A percentile compares a stretch with the other conserved stretches of the same genome.
phyloP scores from a whole-genome alignment of 192 early-diverging fungal species.

The Umbelopsis ramanniana region DNA sequence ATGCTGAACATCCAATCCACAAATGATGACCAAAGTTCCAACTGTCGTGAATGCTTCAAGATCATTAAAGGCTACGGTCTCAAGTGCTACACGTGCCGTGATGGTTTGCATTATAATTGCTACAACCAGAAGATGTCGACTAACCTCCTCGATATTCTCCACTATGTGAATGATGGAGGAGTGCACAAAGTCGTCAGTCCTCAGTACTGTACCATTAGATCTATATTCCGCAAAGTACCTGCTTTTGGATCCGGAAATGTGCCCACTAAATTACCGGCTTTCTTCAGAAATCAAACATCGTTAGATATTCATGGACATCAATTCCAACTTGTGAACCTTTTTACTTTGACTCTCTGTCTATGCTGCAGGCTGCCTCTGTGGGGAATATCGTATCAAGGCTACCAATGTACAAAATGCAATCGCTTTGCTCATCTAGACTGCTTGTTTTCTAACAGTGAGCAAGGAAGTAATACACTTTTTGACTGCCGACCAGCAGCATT shows the following conservation, averaged over 20 bases:
- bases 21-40: slow-evolving; percentile 13
- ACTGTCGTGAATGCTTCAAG: slow-evolving; percentile 46
- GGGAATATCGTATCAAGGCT: slow-evolving; percentile 60
- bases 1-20: slow-evolving; percentile 1
- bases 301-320: slow-evolving; percentile 42
- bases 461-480: not conserved
- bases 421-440: slow-evolving; percentile 55
- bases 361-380: slow-evolving; percentile 56
- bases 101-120: slow-evolving; percentile 55
- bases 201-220: slow-evolving; percentile 41
- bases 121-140: slow-evolving; percentile 40
- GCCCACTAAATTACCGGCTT: not conserved
- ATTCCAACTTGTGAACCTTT: slow-evolving; percentile 58
- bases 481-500: slow-evolving; percentile 16
- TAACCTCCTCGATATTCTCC: slow-evolving; percentile 39
- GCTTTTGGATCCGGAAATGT: not conserved
- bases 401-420: slow-evolving; percentile 54
- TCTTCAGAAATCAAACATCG: not conserved
- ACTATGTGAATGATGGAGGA: slow-evolving; percentile 40
- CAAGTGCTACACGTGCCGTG: slow-evolving; percentile 54
- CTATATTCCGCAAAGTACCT: not conserved
- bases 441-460: not conserved
- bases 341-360: slow-evolving; percentile 54
- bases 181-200: slow-evolving; percentile 49
- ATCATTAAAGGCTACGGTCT: slow-evolving; percentile 53